Evolutionary conservation across 495 filamentous ascomycete genomes (phyloP).

Genomic region (Neurospora cerealis): DNA sequence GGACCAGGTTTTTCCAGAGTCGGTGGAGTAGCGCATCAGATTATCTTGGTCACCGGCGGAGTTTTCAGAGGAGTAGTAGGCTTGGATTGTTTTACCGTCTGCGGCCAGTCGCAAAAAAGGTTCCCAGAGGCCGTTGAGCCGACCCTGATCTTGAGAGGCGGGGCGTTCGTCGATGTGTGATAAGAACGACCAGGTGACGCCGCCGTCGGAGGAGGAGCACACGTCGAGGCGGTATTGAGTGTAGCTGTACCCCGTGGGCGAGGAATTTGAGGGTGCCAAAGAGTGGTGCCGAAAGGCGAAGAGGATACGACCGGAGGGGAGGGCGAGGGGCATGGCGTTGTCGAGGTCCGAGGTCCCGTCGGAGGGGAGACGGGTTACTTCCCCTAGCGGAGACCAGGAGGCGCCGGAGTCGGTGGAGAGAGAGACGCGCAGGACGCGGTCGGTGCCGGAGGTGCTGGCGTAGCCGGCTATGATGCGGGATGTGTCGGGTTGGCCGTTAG

Average conservation of each 20-base stretch:
- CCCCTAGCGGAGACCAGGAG: constrained; percentile 30
- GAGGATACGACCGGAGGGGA: constrained; percentile 39
- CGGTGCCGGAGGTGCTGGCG: constrained; percentile 21
- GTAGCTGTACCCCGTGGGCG: constrained; percentile 29
- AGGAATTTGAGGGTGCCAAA: not conserved
- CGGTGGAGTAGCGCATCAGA: not conserved
- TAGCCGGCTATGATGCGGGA: constrained; percentile 31
- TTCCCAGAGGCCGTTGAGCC: constrained; percentile 11
- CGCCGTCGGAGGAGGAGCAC: constrained; percentile 6
- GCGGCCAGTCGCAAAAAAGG: constrained; percentile 6
- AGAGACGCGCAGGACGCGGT: constrained; percentile 21
- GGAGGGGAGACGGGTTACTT: constrained; percentile 13
- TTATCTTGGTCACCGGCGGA: constrained; percentile 4
- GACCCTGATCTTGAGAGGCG: not conserved
- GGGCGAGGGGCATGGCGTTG: constrained; percentile 48
- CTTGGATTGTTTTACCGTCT: constrained; percentile 3
- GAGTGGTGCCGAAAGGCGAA: constrained; percentile 51
- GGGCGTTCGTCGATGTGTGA: constrained; percentile 1
- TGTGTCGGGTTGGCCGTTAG: constrained; percentile 1
- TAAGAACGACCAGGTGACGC: not conserved
- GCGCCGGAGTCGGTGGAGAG: constrained; percentile 29
- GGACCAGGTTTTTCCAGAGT: constrained; percentile 3
- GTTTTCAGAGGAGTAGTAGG: constrained; percentile 6
- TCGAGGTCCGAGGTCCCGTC: constrained; percentile 42
- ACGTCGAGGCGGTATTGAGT: constrained; percentile 22